Evolutionary conservation across 768 basidiomycete species (phyloP).

Genomic region (Pleurotus djamor): DNA sequence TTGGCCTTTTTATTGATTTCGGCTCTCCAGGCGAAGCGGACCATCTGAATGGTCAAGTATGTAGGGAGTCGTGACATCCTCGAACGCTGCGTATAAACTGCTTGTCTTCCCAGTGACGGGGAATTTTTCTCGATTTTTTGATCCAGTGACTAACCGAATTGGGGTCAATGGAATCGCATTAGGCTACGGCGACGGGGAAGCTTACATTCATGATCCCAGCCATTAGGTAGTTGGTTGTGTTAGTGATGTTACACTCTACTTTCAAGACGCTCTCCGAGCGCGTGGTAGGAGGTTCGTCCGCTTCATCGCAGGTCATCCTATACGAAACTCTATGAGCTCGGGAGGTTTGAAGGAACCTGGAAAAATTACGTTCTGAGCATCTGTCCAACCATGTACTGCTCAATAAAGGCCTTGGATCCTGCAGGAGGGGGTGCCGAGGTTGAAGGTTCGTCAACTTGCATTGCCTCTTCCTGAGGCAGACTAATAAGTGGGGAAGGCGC

Average conservation of each 20-base stretch:
- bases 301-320: conserved; percentile 81
- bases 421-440: conserved; percentile 8
- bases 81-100: conserved; percentile 77
- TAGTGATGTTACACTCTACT: conserved; percentile 90
- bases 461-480: conserved; percentile 18
- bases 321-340: not conserved
- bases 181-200: not conserved
- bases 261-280: conserved; percentile 77
- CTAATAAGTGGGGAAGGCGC: conserved; percentile 24
- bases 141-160: conserved; percentile 64
- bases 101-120: conserved; percentile 74
- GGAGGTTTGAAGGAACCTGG: not conserved
- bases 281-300: conserved; percentile 70
- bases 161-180: not conserved
- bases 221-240: conserved; percentile 84
- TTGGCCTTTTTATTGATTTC: conserved; percentile 94
- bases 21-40: conserved; percentile 91
- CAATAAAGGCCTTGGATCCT: conserved; percentile 57
- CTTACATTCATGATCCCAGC: conserved; percentile 78
- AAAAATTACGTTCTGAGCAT: conserved; percentile 62
- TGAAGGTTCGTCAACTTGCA: conserved; percentile 19
- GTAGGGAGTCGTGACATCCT: conserved; percentile 82
- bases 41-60: conserved; percentile 91
- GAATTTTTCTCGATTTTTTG: conserved; percentile 86
- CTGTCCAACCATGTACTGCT: conserved; percentile 79